Evolutionary conservation across 1,139 yeast genomes (phyloP).

Genomic region (Hanseniaspora sp.): DNA sequence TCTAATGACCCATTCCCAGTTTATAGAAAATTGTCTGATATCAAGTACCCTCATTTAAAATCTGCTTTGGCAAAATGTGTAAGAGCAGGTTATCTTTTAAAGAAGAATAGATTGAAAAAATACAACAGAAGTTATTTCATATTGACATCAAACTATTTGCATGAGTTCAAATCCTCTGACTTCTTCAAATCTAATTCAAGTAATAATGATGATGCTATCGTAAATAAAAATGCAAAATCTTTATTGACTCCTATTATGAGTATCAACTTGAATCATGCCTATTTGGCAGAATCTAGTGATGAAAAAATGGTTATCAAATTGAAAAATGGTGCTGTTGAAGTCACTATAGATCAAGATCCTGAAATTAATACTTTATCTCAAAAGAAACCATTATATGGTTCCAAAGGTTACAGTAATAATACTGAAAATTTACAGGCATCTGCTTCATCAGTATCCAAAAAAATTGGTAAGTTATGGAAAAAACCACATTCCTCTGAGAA

Average conservation of each 20-base stretch:
- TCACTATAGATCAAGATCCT: not conserved
- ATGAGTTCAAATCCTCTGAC: conserved; percentile 58
- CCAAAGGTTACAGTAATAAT: not conserved
- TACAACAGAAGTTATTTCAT: conserved; percentile 60
- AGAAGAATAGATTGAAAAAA: conserved; percentile 54
- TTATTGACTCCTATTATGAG: conserved; percentile 33
- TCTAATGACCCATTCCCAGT: conserved; percentile 40
- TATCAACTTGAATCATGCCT: conserved; percentile 33
- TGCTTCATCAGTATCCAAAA: conserved; percentile 1
- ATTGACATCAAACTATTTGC: conserved; percentile 59
- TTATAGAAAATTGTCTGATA: conserved; percentile 39
- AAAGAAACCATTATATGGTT: too few species aligned
- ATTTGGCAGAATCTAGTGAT: conserved; percentile 31
- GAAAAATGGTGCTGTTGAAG: conserved; percentile 8
- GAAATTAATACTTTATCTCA: not conserved
- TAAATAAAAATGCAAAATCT: conserved; percentile 18
- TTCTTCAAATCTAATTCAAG: conserved; percentile 40
- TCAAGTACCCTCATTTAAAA: conserved; percentile 44
- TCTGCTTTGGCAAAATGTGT: conserved; percentile 42
- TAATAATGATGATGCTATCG: conserved; percentile 20
- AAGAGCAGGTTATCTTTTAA: conserved; percentile 44
- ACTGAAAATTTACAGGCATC: not conserved
- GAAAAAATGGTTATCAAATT: conserved; percentile 28
- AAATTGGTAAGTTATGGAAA: conserved; percentile 11
- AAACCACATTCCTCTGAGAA: conserved; percentile 15